Percentiles rank a stretch among this genome's conserved stretches.
Evolutionary conservation across 2,329 filamentous ascomycete genomes (phyloP).

Genomic region (Decorospora gaudefroyi): DNA sequence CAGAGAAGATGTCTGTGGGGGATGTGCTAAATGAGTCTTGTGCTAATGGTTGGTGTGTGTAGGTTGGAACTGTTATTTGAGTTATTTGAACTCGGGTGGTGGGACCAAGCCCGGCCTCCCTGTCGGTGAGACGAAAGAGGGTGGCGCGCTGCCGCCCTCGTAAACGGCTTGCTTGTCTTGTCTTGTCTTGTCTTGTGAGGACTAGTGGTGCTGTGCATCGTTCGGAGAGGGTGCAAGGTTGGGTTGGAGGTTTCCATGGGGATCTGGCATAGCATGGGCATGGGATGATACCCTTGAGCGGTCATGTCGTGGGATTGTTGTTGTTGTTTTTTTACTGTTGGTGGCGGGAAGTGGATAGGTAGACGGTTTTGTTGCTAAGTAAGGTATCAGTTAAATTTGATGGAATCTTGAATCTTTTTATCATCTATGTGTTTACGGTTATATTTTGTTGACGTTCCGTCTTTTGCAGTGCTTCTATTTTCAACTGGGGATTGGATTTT

Average conservation of each 20-base stretch:
- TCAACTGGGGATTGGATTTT: too few species aligned
- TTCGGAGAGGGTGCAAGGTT: neutral
- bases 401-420: too few species aligned
- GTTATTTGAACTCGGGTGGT: constrained; percentile 45
- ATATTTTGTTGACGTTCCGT: too few species aligned
- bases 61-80: constrained; percentile 53
- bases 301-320: too few species aligned
- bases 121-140: constrained; percentile 28
- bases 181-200: neutral
- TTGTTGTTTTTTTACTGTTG: neutral
- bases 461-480: too few species aligned
- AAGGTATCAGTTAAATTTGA: too few species aligned
- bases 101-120: constrained; percentile 19
- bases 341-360: neutral
- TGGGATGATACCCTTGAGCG: too few species aligned
- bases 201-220: neutral
- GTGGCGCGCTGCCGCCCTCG: constrained; percentile 33
- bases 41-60: neutral
- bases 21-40: too few species aligned
- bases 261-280: too few species aligned
- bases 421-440: too few species aligned
- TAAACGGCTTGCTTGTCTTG: constrained; percentile 10
- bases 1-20: too few species aligned
- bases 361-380: neutral
- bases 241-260: too few species aligned